Evolutionary conservation across 75 land plant species (phyloP), one percentile per base, ranked within the genome.

Genomic region (Picea glauca): DNA sequence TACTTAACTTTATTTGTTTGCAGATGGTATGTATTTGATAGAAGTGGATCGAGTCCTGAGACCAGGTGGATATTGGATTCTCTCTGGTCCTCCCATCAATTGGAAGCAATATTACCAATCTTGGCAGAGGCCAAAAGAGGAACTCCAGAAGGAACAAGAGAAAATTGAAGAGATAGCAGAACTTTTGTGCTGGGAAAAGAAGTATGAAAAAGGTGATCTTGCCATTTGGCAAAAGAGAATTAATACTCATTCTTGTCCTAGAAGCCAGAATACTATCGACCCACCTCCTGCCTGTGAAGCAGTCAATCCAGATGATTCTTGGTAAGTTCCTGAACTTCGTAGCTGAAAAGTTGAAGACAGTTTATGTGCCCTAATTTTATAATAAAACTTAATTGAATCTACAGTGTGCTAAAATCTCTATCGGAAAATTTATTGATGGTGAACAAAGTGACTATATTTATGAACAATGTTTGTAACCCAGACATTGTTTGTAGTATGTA

Each of bases 61-160:
- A 77, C 98, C 96, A 63, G 98, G 98, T 78, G 98, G 96, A 15
- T 95, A 87, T 73, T 95, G 98, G 98, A 90, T 95, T 9, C 89
- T 95, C 67, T 95, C 96, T 21, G 98, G 98, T 31, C 96, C 98
- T 77, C 98, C 98, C 35, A 89, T 95, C 74, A 91, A 95, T 64
- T 95, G 98, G 98, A 87, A 83, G 79, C 82, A 64, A 60, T 85
- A 95, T 77, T 91, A 84, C 79, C 84, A 88, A 65, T 83, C 91
- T 60, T 95, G 98, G 98, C 91, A 91, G 58, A 86, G 96, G 20
- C 82, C 92, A 13, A 85, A 84, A 77, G 93, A 95, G 62, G 98
- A 95, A 21, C 89, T 95, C n/a, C 58, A 87, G 78, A 80, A 77
- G 13, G 98, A 95, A 80, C 94, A 92, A 70, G 83, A 78, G 38